phyloP scores from a whole-genome alignment of 129 eudicot species.

The Flaveria trinervia region DNA sequence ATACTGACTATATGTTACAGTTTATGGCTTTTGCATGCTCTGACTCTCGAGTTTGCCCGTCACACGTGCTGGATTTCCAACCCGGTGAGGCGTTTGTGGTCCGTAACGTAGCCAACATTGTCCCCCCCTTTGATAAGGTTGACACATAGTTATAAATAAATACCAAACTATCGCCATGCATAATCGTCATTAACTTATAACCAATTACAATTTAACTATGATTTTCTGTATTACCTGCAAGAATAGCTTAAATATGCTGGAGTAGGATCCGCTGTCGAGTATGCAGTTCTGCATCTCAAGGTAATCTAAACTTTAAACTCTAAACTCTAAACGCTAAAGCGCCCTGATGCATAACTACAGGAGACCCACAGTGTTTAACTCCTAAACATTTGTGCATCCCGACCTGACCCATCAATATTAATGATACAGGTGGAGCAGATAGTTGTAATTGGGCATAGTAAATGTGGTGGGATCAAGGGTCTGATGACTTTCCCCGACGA shows the following conservation, averaged over 20 bases:
- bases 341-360: neutral
- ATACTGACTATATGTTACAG: conserved; percentile 38
- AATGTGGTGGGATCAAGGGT: conserved; percentile 98
- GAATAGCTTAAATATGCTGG: conserved; percentile 69
- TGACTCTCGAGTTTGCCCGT: conserved; percentile 97
- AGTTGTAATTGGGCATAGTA: conserved; percentile 93
- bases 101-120: conserved; percentile 91
- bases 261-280: conserved; percentile 91
- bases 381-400: neutral
- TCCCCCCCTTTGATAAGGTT: conserved; percentile 88
- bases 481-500: conserved; percentile 86
- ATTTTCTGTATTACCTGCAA: conserved; percentile 8
- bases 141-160: conserved; percentile 1
- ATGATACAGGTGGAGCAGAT: conserved; percentile 72
- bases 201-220: conserved; percentile 7
- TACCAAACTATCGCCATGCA: neutral
- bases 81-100: conserved; percentile 96
- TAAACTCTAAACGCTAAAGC: neutral
- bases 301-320: conserved; percentile 32
- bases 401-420: neutral
- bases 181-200: conserved; percentile 10
- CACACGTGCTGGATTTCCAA: conserved; percentile 76
- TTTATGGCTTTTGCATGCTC: conserved; percentile 96
- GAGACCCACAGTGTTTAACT: neutral
- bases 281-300: conserved; percentile 98